Conservation (phyloP, 192 early-diverging fungal species). For the Entomortierella beljakovae region DNA sequence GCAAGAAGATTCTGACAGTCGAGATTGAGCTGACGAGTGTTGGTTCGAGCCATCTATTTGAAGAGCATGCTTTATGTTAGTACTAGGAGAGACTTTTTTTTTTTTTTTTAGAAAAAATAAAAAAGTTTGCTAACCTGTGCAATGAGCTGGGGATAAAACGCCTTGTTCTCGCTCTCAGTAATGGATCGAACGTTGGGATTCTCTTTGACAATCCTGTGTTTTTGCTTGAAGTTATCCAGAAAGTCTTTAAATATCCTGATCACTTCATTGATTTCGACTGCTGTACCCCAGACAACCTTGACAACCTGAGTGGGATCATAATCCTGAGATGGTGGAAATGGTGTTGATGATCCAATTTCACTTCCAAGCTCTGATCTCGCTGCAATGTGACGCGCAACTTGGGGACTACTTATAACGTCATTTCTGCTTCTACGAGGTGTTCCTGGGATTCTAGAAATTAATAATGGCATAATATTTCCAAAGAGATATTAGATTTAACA, state of each 20-base stretch:
- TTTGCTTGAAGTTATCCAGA: conserved; percentile 75
- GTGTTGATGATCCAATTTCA: conserved; percentile 24
- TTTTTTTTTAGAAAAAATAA: background rate
- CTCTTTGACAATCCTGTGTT: conserved; percentile 60
- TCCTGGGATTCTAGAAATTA: conserved; percentile 4
- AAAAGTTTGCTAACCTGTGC: conserved; percentile 64
- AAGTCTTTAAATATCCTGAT: conserved; percentile 87
- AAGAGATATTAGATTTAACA: too few species aligned
- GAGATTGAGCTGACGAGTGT: conserved; percentile 84
- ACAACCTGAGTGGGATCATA: conserved; percentile 40
- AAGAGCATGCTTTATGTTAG: background rate
- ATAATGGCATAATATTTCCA: background rate
- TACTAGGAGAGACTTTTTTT: background rate
- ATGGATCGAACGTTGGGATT: conserved; percentile 27
- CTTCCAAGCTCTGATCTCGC: conserved; percentile 25
- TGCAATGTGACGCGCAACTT: conserved; percentile 44
- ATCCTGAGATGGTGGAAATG: conserved; percentile 37
- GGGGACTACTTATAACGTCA: conserved; percentile 48
- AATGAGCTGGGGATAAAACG: conserved; percentile 85
- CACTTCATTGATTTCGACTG: conserved; percentile 87
- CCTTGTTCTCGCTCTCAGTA: conserved; percentile 61
- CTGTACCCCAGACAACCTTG: conserved; percentile 91
- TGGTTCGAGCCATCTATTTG: conserved; percentile 72
- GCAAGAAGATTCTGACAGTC: conserved; percentile 87
- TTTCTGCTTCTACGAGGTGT: conserved; percentile 39